Conservation (phyloP, 345 rosid species). For the Linum tenue region DNA sequence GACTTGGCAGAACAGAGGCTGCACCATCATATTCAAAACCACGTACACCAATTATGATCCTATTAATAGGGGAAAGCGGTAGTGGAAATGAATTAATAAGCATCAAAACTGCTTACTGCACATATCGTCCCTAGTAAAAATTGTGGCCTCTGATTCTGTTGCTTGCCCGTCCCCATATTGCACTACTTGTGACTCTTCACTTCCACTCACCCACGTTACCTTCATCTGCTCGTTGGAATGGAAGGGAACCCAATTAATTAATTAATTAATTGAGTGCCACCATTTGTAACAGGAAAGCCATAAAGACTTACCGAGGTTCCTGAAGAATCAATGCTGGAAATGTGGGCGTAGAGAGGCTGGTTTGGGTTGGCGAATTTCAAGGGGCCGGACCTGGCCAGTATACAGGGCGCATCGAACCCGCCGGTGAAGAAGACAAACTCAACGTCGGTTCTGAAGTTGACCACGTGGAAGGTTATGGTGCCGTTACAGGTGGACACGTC, state of each 20-base stretch:
- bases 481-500: constrained; percentile 32
- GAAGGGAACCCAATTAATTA: not conserved
- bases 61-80: too few relatives aligned
- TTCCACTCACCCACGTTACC: constrained; percentile 66
- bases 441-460: constrained; percentile 55
- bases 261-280: not conserved
- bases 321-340: constrained; percentile 47
- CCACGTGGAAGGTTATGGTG: constrained; percentile 37
- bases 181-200: constrained; percentile 38
- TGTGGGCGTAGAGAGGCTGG: constrained; percentile 42
- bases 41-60: too few relatives aligned
- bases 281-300: not conserved
- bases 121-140: constrained; percentile 51
- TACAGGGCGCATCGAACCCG: constrained; percentile 46
- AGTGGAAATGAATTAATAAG: too few relatives aligned
- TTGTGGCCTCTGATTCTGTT: constrained; percentile 31
- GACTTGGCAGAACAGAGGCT: constrained; percentile 37
- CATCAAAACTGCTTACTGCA: constrained; percentile 31
- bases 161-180: constrained; percentile 38
- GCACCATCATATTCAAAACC: not conserved
- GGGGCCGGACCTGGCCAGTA: constrained; percentile 29
- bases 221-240: constrained; percentile 37
- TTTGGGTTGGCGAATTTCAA: constrained; percentile 42
- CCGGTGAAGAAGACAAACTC: constrained; percentile 46
- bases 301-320: constrained; percentile 35